Conservation (phyloP, 805 yeast genomes). For the Wickerhamomyces bovis region DNA sequence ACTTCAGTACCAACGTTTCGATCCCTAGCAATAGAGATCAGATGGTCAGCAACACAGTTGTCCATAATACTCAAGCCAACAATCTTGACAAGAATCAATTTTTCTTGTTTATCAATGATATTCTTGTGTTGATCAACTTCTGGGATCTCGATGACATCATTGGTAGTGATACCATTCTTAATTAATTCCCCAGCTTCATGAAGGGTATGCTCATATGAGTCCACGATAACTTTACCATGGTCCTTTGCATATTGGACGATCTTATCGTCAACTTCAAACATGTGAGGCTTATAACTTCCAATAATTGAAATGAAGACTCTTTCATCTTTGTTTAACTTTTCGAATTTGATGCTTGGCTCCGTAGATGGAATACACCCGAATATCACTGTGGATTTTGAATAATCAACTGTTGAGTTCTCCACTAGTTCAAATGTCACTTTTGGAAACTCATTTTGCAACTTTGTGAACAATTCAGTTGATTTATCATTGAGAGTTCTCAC, state of each 20-base stretch:
- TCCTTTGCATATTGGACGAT: slow-evolving; percentile 31
- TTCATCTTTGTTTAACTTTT: slow-evolving; percentile 24
- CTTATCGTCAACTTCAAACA: slow-evolving; percentile 52
- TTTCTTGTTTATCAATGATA: slow-evolving; percentile 11
- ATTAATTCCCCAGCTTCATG: slow-evolving; percentile 64
- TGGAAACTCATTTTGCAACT: slow-evolving; percentile 26
- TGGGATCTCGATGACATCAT: slow-evolving; percentile 43
- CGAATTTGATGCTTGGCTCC: slow-evolving; percentile 35
- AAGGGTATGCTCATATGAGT: slow-evolving; percentile 49
- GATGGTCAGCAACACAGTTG: slow-evolving; percentile 41
- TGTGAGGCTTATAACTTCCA: slow-evolving; percentile 63
- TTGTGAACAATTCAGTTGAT: slow-evolving; percentile 16
- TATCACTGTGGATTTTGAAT: slow-evolving; percentile 39
- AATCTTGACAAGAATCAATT: slow-evolving; percentile 43
- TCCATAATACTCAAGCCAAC: slow-evolving; percentile 68
- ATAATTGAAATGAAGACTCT: slow-evolving; percentile 47
- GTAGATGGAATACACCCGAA: slow-evolving; percentile 60
- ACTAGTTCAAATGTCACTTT: slow-evolving; percentile 22
- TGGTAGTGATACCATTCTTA: slow-evolving; percentile 32
- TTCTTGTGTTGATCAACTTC: slow-evolving; percentile 25
- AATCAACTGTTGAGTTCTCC: slow-evolving; percentile 21
- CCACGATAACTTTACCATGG: slow-evolving; percentile 46
- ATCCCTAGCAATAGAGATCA: slow-evolving; percentile 28
- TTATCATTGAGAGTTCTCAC: slow-evolving; percentile 41
- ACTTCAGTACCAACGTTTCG: slow-evolving; percentile 26